Evolutionary conservation across 345 rosid genomes (phyloP).

Genomic region (Eucalyptus camaldulensis): DNA sequence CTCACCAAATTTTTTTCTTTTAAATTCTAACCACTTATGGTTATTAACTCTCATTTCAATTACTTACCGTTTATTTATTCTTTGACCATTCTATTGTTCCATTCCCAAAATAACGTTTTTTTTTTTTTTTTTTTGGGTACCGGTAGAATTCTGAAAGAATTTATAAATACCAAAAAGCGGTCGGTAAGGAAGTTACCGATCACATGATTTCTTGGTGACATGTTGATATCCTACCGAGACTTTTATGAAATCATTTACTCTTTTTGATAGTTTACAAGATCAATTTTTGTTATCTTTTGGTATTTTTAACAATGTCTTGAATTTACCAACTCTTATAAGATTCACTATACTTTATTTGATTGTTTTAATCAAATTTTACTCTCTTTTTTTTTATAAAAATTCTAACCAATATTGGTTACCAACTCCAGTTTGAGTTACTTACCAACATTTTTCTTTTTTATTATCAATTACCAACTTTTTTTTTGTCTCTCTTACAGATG

Average conservation of each 20-base stretch:
- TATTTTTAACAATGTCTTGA: neutral
- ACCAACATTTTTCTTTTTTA: neutral
- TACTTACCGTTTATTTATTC: neutral
- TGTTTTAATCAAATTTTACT: neutral
- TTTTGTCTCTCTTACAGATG: neutral
- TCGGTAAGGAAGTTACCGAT: neutral
- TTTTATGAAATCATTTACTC: neutral
- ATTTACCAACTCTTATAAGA: neutral
- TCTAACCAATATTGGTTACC: neutral
- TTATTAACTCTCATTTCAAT: neutral
- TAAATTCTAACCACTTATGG: neutral
- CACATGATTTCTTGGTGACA: neutral
- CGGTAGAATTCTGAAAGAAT: neutral
- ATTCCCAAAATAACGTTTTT: neutral
- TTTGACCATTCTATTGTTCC: neutral
- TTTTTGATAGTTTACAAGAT: neutral
- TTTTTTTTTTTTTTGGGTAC: neutral
- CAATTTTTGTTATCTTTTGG: neutral
- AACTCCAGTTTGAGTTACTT: neutral
- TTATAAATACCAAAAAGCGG: neutral
- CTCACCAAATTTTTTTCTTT: neutral
- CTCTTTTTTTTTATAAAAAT: fast-evolving
- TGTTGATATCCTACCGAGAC: neutral
- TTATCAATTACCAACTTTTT: neutral
- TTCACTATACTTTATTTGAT: neutral